A percentile compares a stretch with the other conserved stretches of the same genome.
These are phyloP conservation scores for Sclerotinia trifoliorum DNA, from an alignment of 2,329 filamentous ascomycete genomes.

Conservation along the genomic window DNA sequence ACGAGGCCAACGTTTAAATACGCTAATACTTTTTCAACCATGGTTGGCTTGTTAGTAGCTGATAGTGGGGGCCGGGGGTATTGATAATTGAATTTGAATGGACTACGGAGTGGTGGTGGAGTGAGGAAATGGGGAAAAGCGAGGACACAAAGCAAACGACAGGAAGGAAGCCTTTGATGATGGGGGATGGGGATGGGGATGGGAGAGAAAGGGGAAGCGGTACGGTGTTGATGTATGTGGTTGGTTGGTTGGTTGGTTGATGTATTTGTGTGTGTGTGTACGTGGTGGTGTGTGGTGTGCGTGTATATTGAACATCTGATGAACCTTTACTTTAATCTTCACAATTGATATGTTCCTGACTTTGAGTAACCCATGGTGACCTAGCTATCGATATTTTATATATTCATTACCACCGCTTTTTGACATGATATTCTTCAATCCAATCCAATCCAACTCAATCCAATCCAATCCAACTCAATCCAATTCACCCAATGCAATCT, in stretches of 20 bases:
- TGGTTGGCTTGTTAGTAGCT: neutral
- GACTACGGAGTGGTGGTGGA: neutral
- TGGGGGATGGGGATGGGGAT: too few species aligned
- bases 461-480: too few species aligned
- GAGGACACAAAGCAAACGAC: neutral
- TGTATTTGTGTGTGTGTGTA: neutral
- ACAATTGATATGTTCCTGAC: neutral
- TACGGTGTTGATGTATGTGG: neutral
- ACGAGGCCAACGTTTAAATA: neutral
- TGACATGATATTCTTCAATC: neutral
- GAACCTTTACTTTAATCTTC: neutral
- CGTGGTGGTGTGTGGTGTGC: too few species aligned
- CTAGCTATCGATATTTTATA: neutral
- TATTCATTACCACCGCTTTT: neutral
- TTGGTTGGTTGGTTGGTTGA: too few species aligned
- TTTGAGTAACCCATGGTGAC: constrained; percentile 8
- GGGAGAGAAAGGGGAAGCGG: neutral
- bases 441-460: too few species aligned
- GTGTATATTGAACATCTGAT: neutral
- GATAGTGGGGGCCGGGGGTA: neutral
- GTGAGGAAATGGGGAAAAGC: neutral
- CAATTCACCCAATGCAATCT: too few species aligned
- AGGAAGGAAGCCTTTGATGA: neutral
- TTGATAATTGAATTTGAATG: neutral
- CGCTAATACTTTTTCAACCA: neutral